Evolutionary conservation across 768 basidiomycete genomes (phyloP).

Genomic region (Pulveroboletus sp.): DNA sequence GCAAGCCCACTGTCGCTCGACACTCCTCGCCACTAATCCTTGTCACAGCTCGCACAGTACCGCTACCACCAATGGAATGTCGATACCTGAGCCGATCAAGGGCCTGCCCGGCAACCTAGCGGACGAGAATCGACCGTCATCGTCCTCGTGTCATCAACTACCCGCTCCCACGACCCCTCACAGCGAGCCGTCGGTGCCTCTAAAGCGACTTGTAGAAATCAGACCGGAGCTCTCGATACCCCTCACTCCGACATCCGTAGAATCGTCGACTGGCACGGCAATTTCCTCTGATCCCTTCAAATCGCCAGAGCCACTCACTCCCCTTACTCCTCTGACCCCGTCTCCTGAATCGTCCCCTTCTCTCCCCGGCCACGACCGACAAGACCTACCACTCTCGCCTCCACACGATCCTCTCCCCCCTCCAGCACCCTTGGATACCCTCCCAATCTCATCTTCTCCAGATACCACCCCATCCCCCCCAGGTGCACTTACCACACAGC

Average conservation of each 20-base stretch:
- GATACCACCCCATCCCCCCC: not conserved
- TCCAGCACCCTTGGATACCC: constrained; percentile 2
- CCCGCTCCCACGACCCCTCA: not conserved
- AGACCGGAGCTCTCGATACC: constrained; percentile 4
- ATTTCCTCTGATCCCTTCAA: not conserved
- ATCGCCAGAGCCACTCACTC: constrained; percentile 16
- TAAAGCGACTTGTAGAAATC: not conserved
- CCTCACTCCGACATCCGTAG: not conserved
- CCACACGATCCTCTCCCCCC: constrained; percentile 7
- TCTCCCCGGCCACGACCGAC: constrained; percentile 26
- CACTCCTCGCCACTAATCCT: not conserved
- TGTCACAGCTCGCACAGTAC: not conserved
- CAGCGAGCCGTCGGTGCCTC: no score
- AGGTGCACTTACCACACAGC: not conserved
- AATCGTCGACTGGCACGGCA: not conserved
- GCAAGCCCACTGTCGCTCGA: not conserved
- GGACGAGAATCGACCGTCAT: not conserved
- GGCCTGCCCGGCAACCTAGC: not conserved
- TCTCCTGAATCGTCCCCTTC: constrained; percentile 20
- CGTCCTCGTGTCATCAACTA: not conserved
- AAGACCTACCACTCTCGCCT: not conserved
- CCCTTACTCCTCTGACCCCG: constrained; percentile 21
- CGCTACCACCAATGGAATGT: not conserved
- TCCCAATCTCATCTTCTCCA: not conserved
- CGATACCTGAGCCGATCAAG: constrained; percentile 5